Percentiles rank a stretch among this genome's conserved stretches.
Conservation (phyloP, 177 flowering plant species). For the Telopea speciosissima region DNA sequence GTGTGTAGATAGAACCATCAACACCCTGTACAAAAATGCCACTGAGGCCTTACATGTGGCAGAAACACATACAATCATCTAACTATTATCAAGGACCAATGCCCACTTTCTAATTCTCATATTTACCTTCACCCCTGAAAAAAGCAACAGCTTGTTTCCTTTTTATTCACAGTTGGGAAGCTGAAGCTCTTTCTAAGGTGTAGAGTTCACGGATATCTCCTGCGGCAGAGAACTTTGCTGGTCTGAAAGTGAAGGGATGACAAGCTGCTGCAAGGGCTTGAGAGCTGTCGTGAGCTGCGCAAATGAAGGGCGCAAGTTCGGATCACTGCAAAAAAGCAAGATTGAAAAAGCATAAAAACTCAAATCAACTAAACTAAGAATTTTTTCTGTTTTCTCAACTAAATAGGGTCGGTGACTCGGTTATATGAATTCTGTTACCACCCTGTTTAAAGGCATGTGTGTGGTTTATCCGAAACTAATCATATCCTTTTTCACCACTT, state of each 20-base stretch:
- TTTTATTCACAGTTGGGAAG: conserved; percentile 42
- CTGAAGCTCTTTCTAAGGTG: conserved; percentile 36
- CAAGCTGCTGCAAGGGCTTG: conserved; percentile 82
- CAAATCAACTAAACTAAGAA: neutral
- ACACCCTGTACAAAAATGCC: conserved; percentile 11
- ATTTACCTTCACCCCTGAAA: conserved; percentile 11
- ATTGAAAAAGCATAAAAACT: conserved; percentile 1
- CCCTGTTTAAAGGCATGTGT: too few species aligned
- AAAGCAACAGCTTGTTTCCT: conserved; percentile 14
- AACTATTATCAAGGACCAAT: conserved; percentile 3
- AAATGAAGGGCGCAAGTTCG: conserved; percentile 89
- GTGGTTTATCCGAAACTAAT: too few species aligned
- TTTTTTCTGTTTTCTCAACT: too few species aligned
- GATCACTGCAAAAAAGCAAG: conserved; percentile 54
- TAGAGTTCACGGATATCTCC: conserved; percentile 58
- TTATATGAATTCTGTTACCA: too few species aligned
- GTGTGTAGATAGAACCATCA: conserved; percentile 2
- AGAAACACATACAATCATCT: conserved; percentile 4
- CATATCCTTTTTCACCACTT: too few species aligned
- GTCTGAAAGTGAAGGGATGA: conserved; percentile 42
- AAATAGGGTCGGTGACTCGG: too few species aligned
- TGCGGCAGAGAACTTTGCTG: conserved; percentile 44
- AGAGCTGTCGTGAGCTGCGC: conserved; percentile 74
- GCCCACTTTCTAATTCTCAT: neutral
- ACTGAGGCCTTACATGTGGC: conserved; percentile 3